A percentile compares a stretch with the other conserved stretches of the same genome.
phyloP scores from a whole-genome alignment of 2,329 filamentous ascomycete species.

The Exophiala alcalophila region DNA sequence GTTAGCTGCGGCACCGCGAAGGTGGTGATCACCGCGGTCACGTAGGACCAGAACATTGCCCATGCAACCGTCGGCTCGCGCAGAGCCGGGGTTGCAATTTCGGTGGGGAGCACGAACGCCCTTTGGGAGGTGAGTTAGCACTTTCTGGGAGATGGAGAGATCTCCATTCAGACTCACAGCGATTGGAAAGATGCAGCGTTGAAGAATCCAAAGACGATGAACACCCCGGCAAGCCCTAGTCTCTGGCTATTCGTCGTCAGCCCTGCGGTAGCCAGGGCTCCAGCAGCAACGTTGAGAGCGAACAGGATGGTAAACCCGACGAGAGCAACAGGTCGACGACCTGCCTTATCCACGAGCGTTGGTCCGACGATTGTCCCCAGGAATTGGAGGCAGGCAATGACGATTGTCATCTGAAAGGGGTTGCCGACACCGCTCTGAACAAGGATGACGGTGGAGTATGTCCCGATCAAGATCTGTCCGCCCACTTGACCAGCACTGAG shows the following conservation, averaged over 20 bases:
- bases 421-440: slow-evolving; percentile 35
- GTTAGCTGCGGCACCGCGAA: slow-evolving; percentile 39
- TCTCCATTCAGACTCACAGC: slow-evolving; percentile 33
- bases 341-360: slow-evolving; percentile 36
- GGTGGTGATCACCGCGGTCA: slow-evolving; percentile 41
- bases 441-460: slow-evolving; percentile 40
- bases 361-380: slow-evolving; percentile 39
- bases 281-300: slow-evolving; percentile 35
- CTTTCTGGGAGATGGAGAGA: too few relatives aligned
- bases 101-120: slow-evolving; percentile 35
- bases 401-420: slow-evolving; percentile 37
- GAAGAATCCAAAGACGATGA: slow-evolving; percentile 40
- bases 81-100: slow-evolving; percentile 39
- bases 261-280: slow-evolving; percentile 34
- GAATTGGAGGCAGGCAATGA: slow-evolving; percentile 38
- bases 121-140: too few relatives aligned
- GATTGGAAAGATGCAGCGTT: slow-evolving; percentile 39
- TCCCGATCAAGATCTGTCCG: slow-evolving; percentile 39
- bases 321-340: slow-evolving; percentile 39
- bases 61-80: slow-evolving; percentile 40
- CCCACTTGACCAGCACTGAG: slow-evolving; percentile 39
- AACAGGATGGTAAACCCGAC: slow-evolving; percentile 36
- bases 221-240: slow-evolving; percentile 35
- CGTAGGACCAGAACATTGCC: slow-evolving; percentile 37
- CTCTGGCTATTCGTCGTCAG: slow-evolving; percentile 25